Percentiles rank a stretch among this genome's conserved stretches.
Evolutionary conservation across 257 asterid genomes (phyloP).

Genomic region (Echites panduratus): DNA sequence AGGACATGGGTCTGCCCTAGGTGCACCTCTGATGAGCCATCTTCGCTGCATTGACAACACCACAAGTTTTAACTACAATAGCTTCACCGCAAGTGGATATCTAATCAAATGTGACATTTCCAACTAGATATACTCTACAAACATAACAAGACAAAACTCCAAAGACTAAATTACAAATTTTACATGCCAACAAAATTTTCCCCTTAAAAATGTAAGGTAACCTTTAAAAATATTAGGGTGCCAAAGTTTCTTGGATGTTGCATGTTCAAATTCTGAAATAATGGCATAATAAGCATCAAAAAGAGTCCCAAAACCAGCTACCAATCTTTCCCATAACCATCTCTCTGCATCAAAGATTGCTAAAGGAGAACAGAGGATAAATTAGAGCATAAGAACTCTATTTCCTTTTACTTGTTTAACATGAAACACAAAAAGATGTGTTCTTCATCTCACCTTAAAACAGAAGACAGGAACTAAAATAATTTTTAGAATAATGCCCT

Average conservation of each 20-base stretch:
- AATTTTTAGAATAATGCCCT: neutral
- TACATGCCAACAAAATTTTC: neutral
- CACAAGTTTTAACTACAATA: slow-evolving; percentile 1
- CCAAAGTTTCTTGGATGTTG: neutral
- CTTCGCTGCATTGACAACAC: slow-evolving; percentile 56
- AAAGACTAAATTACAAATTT: neutral
- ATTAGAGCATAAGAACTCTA: neutral
- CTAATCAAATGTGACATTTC: neutral
- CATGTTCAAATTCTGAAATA: neutral
- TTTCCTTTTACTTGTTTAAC: neutral
- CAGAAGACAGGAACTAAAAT: neutral
- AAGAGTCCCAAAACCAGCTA: neutral
- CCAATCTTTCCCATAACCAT: neutral
- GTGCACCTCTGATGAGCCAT: slow-evolving; percentile 94
- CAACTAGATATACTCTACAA: neutral
- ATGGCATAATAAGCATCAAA: neutral
- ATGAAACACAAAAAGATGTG: neutral
- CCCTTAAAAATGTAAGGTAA: neutral
- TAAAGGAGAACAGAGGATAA: neutral
- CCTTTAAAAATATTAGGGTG: neutral
- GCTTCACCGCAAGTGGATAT: neutral
- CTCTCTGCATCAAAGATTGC: neutral
- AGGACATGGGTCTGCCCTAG: slow-evolving; percentile 85
- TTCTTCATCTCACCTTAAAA: neutral
- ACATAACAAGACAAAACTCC: neutral